phyloP scores from a whole-genome alignment of 495 filamentous ascomycete species.

The Aspergillus wentii region DNA sequence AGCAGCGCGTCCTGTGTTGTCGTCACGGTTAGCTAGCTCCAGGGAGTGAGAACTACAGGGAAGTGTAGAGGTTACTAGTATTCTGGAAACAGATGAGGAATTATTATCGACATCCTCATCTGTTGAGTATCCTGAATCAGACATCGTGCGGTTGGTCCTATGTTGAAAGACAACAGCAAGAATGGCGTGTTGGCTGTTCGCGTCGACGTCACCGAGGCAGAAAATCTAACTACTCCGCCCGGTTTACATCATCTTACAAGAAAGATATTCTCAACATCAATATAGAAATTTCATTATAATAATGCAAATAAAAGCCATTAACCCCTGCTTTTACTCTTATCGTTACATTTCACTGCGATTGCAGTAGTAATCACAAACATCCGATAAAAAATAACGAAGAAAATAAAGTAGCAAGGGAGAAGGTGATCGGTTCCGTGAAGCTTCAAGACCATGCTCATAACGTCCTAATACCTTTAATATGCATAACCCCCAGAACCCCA shows the following conservation, averaged over 20 bases:
- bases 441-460: conserved; percentile 18
- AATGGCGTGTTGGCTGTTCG: neutral
- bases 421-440: conserved; percentile 15
- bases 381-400: conserved; percentile 14
- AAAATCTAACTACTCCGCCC: no score
- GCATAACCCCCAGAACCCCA: conserved; percentile 25
- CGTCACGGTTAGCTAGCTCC: conserved; percentile 4
- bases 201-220: conserved; percentile 9
- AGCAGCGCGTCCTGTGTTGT: conserved; percentile 31
- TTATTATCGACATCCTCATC: conserved; percentile 17
- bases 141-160: conserved; percentile 12
- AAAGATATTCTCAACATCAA: no score
- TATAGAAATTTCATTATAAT: neutral
- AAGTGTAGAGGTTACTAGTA: conserved; percentile 9
- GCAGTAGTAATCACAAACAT: conserved; percentile 4
- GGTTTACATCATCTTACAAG: no score
- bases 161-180: neutral
- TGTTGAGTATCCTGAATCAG: conserved; percentile 23
- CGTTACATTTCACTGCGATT: conserved; percentile 30
- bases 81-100: conserved; percentile 6
- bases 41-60: conserved; percentile 3
- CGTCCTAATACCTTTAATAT: conserved; percentile 23
- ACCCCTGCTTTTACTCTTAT: conserved; percentile 38
- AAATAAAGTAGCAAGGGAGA: conserved; percentile 8
- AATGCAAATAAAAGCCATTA: conserved; percentile 4